Conservation (phyloP, 768 basidiomycete species). For the Hygrophorus pudorinus region DNA sequence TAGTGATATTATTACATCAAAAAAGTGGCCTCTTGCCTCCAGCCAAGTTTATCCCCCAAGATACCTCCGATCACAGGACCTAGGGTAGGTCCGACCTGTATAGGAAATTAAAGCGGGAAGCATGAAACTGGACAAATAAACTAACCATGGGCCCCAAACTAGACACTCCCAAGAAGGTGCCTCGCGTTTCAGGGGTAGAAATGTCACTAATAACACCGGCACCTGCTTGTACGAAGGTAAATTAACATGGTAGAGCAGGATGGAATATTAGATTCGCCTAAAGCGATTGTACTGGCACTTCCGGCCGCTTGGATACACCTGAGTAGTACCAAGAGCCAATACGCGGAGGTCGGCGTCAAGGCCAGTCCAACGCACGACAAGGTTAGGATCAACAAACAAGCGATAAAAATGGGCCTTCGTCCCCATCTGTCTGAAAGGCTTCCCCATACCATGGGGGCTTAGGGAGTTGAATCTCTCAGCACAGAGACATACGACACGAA, state of each 20-base stretch:
- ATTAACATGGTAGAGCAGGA: not conserved
- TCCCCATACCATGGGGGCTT: constrained; percentile 64
- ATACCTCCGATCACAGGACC: constrained; percentile 54
- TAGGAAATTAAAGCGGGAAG: not conserved
- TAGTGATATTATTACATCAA: constrained; percentile 4
- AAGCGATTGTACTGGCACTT: constrained; percentile 67
- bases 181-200: constrained; percentile 60
- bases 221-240: constrained; percentile 24
- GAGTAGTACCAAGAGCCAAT: constrained; percentile 75
- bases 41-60: constrained; percentile 47
- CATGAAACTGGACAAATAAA: not conserved
- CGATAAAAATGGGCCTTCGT: constrained; percentile 51
- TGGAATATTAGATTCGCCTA: constrained; percentile 32
- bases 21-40: constrained; percentile 35
- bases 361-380: constrained; percentile 56
- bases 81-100: constrained; percentile 48
- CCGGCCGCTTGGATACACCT: constrained; percentile 74
- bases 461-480: not conserved
- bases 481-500: not conserved
- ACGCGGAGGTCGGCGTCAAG: constrained; percentile 41
- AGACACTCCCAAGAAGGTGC: constrained; percentile 63
- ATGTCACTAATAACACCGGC: constrained; percentile 78
- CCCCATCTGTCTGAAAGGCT: constrained; percentile 59
- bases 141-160: constrained; percentile 52
- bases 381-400: constrained; percentile 53